A percentile compares a stretch with the other conserved stretches of the same genome.
These are phyloP conservation scores for Acrocalymma vagum DNA, from an alignment of 2,329 filamentous ascomycete species.

Conservation along the genomic window DNA sequence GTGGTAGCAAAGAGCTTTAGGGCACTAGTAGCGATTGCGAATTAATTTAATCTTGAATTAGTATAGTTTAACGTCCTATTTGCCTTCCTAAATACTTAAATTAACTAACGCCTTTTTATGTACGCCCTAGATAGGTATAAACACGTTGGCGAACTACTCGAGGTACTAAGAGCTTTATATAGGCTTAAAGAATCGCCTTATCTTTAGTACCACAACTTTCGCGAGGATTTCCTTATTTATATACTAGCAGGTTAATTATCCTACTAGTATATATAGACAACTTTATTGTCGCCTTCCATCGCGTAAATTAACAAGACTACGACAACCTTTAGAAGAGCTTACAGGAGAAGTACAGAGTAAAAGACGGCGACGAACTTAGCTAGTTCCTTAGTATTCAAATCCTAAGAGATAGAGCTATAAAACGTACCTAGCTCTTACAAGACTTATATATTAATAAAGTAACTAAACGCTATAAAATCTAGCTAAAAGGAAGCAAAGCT, in stretches of 20 bases:
- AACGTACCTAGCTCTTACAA: slow-evolving; percentile 13
- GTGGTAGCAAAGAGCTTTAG: slow-evolving; percentile 23
- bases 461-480: slow-evolving; percentile 5
- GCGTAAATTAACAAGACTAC: background rate
- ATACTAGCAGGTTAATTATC: slow-evolving; percentile 5
- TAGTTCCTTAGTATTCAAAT: slow-evolving; percentile 13
- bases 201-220: slow-evolving; percentile 22
- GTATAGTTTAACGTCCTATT: slow-evolving; percentile 22
- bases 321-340: slow-evolving; percentile 6
- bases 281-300: slow-evolving; percentile 5
- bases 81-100: slow-evolving; percentile 23
- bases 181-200: slow-evolving; percentile 19
- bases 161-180: slow-evolving; percentile 22
- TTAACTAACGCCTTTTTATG: slow-evolving; percentile 15
- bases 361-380: slow-evolving; percentile 5
- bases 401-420: slow-evolving; percentile 3
- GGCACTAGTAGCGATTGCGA: slow-evolving; percentile 22
- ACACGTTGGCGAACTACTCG: slow-evolving; percentile 4
- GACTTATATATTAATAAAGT: slow-evolving; percentile 20
- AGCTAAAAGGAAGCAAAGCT: slow-evolving; percentile 2
- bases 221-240: slow-evolving; percentile 11
- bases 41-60: slow-evolving; percentile 20
- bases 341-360: slow-evolving; percentile 1
- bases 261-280: slow-evolving; percentile 17
- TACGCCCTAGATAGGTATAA: slow-evolving; percentile 19